These are phyloP conservation scores for Aristolochia contorta DNA, from an alignment of 164 flowering plant species.

Conservation along the genomic window DNA sequence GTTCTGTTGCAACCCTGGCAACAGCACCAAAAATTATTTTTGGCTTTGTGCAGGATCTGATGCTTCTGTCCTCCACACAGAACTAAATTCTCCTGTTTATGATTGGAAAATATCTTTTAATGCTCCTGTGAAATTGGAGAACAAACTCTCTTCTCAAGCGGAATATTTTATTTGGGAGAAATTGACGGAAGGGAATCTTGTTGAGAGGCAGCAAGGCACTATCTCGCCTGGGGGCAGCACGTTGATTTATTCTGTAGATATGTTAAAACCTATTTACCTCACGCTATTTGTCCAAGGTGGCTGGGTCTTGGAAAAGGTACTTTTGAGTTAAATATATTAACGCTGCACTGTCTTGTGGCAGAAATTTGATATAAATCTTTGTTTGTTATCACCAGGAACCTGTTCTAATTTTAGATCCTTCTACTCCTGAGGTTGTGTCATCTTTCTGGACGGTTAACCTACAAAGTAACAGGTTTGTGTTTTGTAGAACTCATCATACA, in stretches of 20 bases:
- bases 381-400: conserved; percentile 48
- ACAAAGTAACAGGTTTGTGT: conserved; percentile 62
- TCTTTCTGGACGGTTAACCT: conserved; percentile 92
- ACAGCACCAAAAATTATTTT: conserved; percentile 31
- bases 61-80: conserved; percentile 88
- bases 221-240: conserved; percentile 58
- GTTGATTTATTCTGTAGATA: conserved; percentile 74
- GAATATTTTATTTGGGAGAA: conserved; percentile 83
- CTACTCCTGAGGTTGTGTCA: conserved; percentile 49
- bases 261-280: conserved; percentile 62
- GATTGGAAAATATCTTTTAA: conserved; percentile 93
- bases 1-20: conserved; percentile 38
- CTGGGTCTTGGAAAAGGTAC: conserved; percentile 91
- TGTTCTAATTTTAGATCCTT: conserved; percentile 58
- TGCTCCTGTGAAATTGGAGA: conserved; percentile 85
- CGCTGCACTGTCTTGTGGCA: not conserved
- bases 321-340: not conserved
- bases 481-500: not conserved
- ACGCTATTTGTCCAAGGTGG: conserved; percentile 74
- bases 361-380: not conserved
- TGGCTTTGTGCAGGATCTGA: conserved; percentile 88
- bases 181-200: conserved; percentile 48
- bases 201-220: conserved; percentile 59
- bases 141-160: conserved; percentile 84
- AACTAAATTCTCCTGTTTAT: conserved; percentile 81